These are phyloP conservation scores for Salvia miltiorrhiza DNA, from an alignment of 257 asterid species.

Conservation along the genomic window DNA sequence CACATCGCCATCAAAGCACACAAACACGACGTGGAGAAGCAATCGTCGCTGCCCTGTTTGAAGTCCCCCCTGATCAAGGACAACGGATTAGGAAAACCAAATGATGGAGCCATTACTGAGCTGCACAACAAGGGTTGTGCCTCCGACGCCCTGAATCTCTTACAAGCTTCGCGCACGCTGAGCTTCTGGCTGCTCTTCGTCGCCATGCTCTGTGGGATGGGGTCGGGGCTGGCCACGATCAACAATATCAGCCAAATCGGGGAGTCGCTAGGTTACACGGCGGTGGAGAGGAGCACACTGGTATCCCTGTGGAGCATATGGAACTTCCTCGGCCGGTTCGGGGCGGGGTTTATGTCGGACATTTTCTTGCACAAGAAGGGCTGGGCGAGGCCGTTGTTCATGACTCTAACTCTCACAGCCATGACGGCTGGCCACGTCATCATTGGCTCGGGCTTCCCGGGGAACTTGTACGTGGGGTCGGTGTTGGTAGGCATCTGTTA, in stretches of 20 bases:
- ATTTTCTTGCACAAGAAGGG: constrained; percentile 50
- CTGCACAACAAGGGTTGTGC: constrained; percentile 19
- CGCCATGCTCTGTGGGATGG: constrained; percentile 93
- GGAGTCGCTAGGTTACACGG: constrained; percentile 79
- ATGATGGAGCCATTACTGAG: neutral
- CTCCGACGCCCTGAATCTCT: constrained; percentile 45
- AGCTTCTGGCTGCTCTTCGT: constrained; percentile 79
- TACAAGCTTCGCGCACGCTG: constrained; percentile 56
- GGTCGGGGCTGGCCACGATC: constrained; percentile 85
- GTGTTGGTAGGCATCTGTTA: constrained; percentile 77
- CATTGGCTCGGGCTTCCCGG: constrained; percentile 72
- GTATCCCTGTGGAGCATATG: constrained; percentile 94
- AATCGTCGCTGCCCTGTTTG: constrained; percentile 22
- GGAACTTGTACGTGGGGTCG: constrained; percentile 69
- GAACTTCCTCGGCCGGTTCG: constrained; percentile 91
- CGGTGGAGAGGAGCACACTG: constrained; percentile 59
- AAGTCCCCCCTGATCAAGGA: constrained; percentile 40
- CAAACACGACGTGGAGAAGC: constrained; percentile 7
- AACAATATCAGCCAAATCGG: constrained; percentile 97
- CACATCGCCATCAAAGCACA: constrained; percentile 42
- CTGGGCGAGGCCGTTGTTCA: constrained; percentile 75
- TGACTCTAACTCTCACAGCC: constrained; percentile 59
- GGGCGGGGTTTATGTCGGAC: constrained; percentile 81
- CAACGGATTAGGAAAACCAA: neutral
- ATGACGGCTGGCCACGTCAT: constrained; percentile 75